Evolutionary conservation across 2,329 filamentous ascomycete species (phyloP), one percentile per base, ranked within the genome.

Genomic region (Aspergillus fumigatiaffinis): DNA sequence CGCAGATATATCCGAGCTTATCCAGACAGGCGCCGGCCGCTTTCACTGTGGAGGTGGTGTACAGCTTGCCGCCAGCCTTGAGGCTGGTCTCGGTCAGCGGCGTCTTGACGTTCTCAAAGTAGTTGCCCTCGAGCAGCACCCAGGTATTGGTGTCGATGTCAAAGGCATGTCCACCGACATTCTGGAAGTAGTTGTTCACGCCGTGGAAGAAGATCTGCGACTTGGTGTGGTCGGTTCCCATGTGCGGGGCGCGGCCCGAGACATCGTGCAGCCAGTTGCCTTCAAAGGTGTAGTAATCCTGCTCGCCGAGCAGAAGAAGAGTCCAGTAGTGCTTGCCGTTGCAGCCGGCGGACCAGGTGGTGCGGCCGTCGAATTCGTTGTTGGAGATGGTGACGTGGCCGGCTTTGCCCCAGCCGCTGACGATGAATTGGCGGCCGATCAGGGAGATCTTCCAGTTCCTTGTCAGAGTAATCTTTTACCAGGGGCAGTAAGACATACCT

Each of bases 331-430:
- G 82, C 70, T 83, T 78, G 44, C 75, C 77, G 66, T 86, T 76
- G 71, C 84, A 87, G 50, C 79, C 82, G 4, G 84, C 79, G 10
- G 82, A 85, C 74, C 77, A 86, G 20, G 72, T 68, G 35, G 79
- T 79, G 25, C 68, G 67, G 49, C 84, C 84, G 65, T 87, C 79
- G 63, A 87, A 81, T 17, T 84, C 80, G 72, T 68, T 77, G 79
- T 87, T 86, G 63, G 83, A 83, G 68, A 87, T 80, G 28, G 83
- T 84, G 21, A 87, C 80, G 48, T 81, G 81, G 68, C 78, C 79
- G 64, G 78, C 80, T 52, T 82, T 78, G 3, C 69, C 66, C 67
- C 78, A 80, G 58, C 84, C 84, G 51, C 83, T 78, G 51, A 86
- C 84, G 51, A 85, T 81, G 75, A 85, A 81, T 71, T 86, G 84